Conservation (phyloP, 2,329 filamentous ascomycete species). For the Colletotrichum eleusines region DNA sequence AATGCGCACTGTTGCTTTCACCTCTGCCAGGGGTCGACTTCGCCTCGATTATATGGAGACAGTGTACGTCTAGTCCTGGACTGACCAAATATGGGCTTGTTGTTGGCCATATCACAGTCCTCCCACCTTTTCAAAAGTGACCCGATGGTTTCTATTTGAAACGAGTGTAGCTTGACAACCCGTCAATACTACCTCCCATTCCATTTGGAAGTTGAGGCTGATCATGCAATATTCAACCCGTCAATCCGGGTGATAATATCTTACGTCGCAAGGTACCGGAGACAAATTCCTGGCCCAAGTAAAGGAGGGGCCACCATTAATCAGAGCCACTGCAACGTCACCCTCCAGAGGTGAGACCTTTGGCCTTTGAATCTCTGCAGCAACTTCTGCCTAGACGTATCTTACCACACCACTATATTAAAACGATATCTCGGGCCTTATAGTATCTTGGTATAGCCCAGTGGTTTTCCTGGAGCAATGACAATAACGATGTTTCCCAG, state of each 20-base stretch:
- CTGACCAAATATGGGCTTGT: neutral
- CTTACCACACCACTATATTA: neutral
- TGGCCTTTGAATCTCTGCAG: neutral
- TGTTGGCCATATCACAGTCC: neutral
- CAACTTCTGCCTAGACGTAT: neutral
- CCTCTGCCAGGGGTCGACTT: too few species aligned
- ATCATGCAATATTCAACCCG: neutral
- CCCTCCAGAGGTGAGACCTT: neutral
- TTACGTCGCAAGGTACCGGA: rapidly evolving
- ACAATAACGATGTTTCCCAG: neutral
- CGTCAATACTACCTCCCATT: neutral
- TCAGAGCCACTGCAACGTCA: neutral
- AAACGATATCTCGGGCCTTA: too few species aligned
- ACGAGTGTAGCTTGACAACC: neutral
- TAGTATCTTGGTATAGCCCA: too few species aligned
- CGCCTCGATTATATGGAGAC: too few species aligned
- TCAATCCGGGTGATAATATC: neutral
- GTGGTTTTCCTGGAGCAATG: too few species aligned
- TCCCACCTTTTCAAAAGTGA: neutral
- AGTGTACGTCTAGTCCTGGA: too few species aligned
- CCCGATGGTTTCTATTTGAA: neutral
- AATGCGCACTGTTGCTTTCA: neutral
- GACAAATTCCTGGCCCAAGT: neutral
- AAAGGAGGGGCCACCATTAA: neutral
- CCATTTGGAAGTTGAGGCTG: neutral